Evolutionary conservation across 306 rosid genomes (phyloP), one percentile per base, ranked within the genome.

Genomic region (Mucuna pruriens): DNA sequence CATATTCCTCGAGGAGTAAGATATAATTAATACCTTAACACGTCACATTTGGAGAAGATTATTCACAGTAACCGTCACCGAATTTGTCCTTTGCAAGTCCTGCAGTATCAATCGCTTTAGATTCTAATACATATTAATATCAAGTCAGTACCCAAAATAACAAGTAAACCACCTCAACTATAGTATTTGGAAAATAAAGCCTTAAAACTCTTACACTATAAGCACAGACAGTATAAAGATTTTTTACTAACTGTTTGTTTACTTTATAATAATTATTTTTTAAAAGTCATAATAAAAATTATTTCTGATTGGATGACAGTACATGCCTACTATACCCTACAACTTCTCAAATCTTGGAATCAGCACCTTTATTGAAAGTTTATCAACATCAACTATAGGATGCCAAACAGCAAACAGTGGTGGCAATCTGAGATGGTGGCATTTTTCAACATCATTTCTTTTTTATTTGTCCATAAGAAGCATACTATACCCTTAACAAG

Each of bases 51-150:
- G 99, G 74, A 95, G 98, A 86, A 95, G 97, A 88, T 95, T 95
- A 91, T 95, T 95, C 89, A 95, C 94, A 81, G 99, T 95, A 66
- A 90, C 96, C 5, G 94, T 75, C 4, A 88, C 99, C 23, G 97
- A 93, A 88, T 91, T 93, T 17, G 99, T 95, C 46, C 91, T 85
- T 91, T 93, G 98, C 89, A 95, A 89, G 87, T 95, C 99, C 98
- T 95, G 92, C 89, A 82, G 29, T 79, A 71, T 71, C 60, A 36
- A 46, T 52, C 11, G 80, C 81, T 61, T 79, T 46, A 82, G 29
- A 83, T 51, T 76, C 77, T 46, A 34, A 76, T 29, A 40, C 57
- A 48, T 62, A 61, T 29, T 22, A 54, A 80, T 34, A 46, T 11
- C 48, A 54, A 58, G 31, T 76, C 61, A 54, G 39, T 75, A 65